phyloP scores from a whole-genome alignment of 805 yeast genomes.

The Wickerhamiella kurtzmanii region DNA sequence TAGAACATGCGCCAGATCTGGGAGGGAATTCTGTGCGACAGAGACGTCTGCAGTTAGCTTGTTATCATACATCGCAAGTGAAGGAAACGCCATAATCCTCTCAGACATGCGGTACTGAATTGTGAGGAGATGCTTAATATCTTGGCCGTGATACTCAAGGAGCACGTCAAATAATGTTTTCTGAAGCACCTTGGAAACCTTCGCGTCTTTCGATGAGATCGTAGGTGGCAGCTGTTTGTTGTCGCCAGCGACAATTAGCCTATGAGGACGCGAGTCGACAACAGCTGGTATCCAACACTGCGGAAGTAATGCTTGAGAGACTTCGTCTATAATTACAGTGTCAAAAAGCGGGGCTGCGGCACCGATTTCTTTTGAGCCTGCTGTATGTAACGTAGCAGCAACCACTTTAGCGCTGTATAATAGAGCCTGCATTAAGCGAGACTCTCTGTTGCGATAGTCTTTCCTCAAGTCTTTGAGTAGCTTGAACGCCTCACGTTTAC shows the following conservation, averaged over 20 bases:
- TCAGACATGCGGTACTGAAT: constrained; percentile 82
- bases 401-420: constrained; percentile 54
- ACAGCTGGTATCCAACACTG: constrained; percentile 93
- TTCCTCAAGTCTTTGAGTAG: constrained; percentile 56
- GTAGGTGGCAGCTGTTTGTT: constrained; percentile 88
- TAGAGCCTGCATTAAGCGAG: constrained; percentile 44
- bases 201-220: constrained; percentile 37
- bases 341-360: constrained; percentile 47
- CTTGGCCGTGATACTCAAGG: constrained; percentile 34
- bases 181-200: constrained; percentile 36
- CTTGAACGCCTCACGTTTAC: constrained; percentile 51
- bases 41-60: constrained; percentile 47
- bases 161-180: constrained; percentile 73
- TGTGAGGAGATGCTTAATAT: constrained; percentile 46
- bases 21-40: constrained; percentile 39
- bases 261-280: constrained; percentile 41
- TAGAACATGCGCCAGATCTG: constrained; percentile 37
- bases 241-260: constrained; percentile 81
- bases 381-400: constrained; percentile 75
- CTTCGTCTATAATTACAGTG: constrained; percentile 84
- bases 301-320: constrained; percentile 85
- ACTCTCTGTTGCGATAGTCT: constrained; percentile 57
- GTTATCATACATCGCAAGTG: constrained; percentile 48
- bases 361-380: constrained; percentile 60
- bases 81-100: constrained; percentile 66